Percentiles rank a stretch among this genome's conserved stretches.
These are phyloP conservation scores for Porodaedalea pini DNA, from an alignment of 1,284 basidiomycete species.

Conservation along the genomic window DNA sequence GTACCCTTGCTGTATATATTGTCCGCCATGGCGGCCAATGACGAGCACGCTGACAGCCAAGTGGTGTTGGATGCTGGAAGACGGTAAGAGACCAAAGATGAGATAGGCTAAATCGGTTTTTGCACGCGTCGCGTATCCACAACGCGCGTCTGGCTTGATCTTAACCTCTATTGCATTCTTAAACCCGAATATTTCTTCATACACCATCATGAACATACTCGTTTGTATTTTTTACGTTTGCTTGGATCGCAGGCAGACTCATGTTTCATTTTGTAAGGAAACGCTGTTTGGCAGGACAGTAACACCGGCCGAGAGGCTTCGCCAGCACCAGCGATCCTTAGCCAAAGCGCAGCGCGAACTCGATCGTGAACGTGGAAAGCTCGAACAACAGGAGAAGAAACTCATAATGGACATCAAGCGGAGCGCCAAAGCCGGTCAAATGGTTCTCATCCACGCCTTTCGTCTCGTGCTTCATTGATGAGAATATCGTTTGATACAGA, in stretches of 20 bases:
- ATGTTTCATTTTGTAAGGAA: conserved; percentile 51
- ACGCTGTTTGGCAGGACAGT: conserved; percentile 91
- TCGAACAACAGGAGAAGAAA: conserved; percentile 95
- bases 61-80: not conserved
- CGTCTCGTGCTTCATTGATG: not conserved
- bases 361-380: conserved; percentile 90
- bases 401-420: conserved; percentile 93
- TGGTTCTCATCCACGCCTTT: conserved; percentile 48
- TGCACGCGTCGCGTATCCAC: not conserved
- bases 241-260: not conserved
- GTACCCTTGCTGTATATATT: conserved; percentile 84
- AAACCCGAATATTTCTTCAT: not conserved
- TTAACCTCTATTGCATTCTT: not conserved
- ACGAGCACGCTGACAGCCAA: not conserved
- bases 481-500: conserved; percentile 44
- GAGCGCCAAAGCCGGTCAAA: conserved; percentile 92
- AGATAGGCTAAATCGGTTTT: too few relatives aligned
- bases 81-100: not conserved
- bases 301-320: conserved; percentile 93
- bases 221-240: not conserved
- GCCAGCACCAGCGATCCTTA: conserved; percentile 93
- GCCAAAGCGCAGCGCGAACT: conserved; percentile 97
- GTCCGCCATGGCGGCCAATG: conserved; percentile 59
- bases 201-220: not conserved
- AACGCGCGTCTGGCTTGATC: not conserved